Percentiles rank a stretch among this genome's conserved stretches.
These are phyloP conservation scores for Tuber microsphaerosporum DNA, from an alignment of 495 filamentous ascomycete species.

Conservation along the genomic window DNA sequence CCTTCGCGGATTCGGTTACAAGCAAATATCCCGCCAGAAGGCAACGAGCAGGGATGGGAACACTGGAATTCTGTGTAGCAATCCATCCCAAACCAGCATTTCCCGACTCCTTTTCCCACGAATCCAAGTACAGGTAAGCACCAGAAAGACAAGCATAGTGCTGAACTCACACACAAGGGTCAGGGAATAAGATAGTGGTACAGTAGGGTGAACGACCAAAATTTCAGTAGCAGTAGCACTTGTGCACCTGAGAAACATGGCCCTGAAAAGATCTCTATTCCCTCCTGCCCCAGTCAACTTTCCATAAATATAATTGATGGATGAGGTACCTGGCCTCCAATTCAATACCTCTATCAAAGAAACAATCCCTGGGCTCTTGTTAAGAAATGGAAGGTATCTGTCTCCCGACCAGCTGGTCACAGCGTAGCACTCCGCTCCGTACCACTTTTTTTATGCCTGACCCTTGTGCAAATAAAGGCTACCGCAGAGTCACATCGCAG, in stretches of 20 bases:
- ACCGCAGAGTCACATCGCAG: neutral
- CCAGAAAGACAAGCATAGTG: constrained; percentile 11
- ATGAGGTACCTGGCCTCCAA: neutral
- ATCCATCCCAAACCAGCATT: constrained; percentile 38
- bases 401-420: neutral
- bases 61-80: constrained; percentile 37
- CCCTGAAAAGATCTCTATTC: neutral
- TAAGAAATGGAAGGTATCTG: neutral
- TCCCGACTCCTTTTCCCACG: constrained; percentile 40
- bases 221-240: neutral
- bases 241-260: neutral
- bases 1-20: constrained; percentile 34
- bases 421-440: neutral
- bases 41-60: constrained; percentile 31
- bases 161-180: constrained; percentile 1
- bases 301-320: neutral
- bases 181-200: neutral
- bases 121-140: constrained; percentile 33
- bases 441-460: neutral
- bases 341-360: neutral
- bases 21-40: constrained; percentile 30
- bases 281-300: neutral
- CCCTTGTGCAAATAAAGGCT: neutral
- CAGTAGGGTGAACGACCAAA: neutral
- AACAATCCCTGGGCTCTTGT: neutral